phyloP scores from a whole-genome alignment of 2,329 filamentous ascomycete species.

The Pseudonectria foliicola region DNA sequence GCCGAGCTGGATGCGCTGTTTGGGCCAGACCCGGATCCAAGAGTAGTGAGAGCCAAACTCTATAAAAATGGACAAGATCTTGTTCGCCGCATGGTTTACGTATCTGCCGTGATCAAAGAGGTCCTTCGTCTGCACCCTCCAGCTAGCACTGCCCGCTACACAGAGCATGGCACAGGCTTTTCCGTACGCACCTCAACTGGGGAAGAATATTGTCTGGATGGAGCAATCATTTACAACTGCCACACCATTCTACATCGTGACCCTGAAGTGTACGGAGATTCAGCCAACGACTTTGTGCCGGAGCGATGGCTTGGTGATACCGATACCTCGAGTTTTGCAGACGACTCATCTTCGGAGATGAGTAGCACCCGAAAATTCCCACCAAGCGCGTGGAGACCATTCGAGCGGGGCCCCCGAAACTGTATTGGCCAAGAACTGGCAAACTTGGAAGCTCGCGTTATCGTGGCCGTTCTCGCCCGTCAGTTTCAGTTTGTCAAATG shows the following conservation, averaged over 20 bases:
- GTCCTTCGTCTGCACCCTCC: constrained; percentile 29
- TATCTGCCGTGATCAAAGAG: constrained; percentile 33
- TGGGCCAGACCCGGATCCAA: constrained; percentile 18
- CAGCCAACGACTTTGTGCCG: constrained; percentile 29
- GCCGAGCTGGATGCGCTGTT: constrained; percentile 30
- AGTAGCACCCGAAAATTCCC: neutral
- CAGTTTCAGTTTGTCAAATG: constrained; percentile 1
- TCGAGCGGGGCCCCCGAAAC: constrained; percentile 2
- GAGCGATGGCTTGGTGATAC: constrained; percentile 29
- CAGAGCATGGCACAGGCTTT: constrained; percentile 17
- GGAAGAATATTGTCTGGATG: constrained; percentile 23
- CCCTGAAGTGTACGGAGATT: constrained; percentile 26
- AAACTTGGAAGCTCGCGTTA: constrained; percentile 1
- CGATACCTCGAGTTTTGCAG: too few species aligned
- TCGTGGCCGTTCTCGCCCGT: constrained; percentile 1
- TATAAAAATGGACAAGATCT: constrained; percentile 20
- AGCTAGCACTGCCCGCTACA: constrained; percentile 23
- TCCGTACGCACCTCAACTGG: neutral
- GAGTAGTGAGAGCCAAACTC: constrained; percentile 5
- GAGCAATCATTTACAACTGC: constrained; percentile 28
- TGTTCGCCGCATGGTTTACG: constrained; percentile 27
- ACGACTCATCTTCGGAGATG: too few species aligned
- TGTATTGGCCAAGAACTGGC: constrained; percentile 3
- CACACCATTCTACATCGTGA: constrained; percentile 29
- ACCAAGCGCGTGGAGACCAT: constrained; percentile 2